These are phyloP conservation scores for Ceratobasidium sp. DNA, from an alignment of 1,284 basidiomycete species.

Conservation along the genomic window DNA sequence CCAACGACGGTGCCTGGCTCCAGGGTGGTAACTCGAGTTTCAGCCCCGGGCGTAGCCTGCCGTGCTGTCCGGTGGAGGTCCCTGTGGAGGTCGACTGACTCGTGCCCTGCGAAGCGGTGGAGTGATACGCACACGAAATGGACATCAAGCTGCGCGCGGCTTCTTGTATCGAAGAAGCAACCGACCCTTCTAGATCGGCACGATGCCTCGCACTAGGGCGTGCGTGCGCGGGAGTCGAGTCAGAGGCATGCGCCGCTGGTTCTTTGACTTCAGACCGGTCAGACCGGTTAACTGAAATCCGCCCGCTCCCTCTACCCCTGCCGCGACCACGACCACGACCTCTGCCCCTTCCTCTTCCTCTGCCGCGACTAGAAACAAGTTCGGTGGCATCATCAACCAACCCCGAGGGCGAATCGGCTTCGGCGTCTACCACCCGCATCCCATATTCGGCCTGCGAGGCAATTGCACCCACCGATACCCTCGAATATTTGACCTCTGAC, in stretches of 20 bases:
- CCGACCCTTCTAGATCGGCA: neutral
- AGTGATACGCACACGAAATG: slow-evolving; percentile 11
- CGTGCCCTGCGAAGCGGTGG: neutral
- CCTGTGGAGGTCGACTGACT: slow-evolving; percentile 1
- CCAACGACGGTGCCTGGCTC: neutral
- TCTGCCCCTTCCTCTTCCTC: neutral
- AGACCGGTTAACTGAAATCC: neutral
- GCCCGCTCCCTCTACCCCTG: neutral
- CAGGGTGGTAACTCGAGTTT: slow-evolving; percentile 2
- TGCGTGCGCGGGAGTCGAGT: no score
- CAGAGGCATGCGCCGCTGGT: neutral
- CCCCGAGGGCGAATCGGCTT: neutral
- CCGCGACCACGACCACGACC: slow-evolving; percentile 4
- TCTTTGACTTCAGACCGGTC: neutral
- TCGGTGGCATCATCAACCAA: neutral
- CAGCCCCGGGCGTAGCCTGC: neutral
- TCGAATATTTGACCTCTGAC: slow-evolving; percentile 26
- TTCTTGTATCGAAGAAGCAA: slow-evolving; percentile 8
- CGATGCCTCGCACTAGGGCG: neutral
- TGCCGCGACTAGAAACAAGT: neutral
- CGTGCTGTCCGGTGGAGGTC: neutral
- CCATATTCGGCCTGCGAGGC: slow-evolving; percentile 5
- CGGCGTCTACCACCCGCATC: neutral
- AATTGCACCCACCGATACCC: slow-evolving; percentile 2
- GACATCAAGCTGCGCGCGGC: slow-evolving; percentile 29